A percentile compares a stretch with the other conserved stretches of the same genome.
These are phyloP conservation scores for Aspergillus sp. DNA, from an alignment of 2,329 filamentous ascomycete species.

Conservation along the genomic window DNA sequence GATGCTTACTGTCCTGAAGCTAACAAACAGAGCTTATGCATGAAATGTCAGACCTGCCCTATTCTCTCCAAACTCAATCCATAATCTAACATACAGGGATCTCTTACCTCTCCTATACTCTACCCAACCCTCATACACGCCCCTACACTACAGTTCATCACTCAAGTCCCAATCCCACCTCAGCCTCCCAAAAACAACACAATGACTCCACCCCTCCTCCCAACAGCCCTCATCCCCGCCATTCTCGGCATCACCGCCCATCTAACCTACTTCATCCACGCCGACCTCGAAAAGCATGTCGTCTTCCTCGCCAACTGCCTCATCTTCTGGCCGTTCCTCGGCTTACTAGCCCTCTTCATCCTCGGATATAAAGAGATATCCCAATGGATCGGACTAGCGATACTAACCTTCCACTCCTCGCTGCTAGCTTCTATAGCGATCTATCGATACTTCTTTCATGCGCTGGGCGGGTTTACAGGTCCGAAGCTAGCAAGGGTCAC, in stretches of 20 bases:
- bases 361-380: not conserved
- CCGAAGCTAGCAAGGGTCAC: slow-evolving; percentile 1
- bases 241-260: not conserved
- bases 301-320: not conserved
- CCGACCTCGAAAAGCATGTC: slow-evolving; percentile 8
- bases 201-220: not conserved
- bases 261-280: slow-evolving; percentile 8
- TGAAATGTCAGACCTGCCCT: too few species aligned
- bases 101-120: too few species aligned
- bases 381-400: not conserved
- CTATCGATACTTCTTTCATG: slow-evolving; percentile 13
- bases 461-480: slow-evolving; percentile 4
- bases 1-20: too few species aligned
- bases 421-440: slow-evolving; percentile 6
- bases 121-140: too few species aligned
- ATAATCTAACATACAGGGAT: too few species aligned
- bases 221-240: not conserved
- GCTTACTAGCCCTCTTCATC: not conserved
- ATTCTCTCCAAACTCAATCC: too few species aligned
- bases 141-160: too few species aligned
- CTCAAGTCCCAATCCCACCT: too few species aligned
- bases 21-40: too few species aligned
- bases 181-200: not conserved
- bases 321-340: not conserved
- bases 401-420: not conserved